phyloP scores from a whole-genome alignment of 2,329 filamentous ascomycete species.

The Apiospora arundinis region DNA sequence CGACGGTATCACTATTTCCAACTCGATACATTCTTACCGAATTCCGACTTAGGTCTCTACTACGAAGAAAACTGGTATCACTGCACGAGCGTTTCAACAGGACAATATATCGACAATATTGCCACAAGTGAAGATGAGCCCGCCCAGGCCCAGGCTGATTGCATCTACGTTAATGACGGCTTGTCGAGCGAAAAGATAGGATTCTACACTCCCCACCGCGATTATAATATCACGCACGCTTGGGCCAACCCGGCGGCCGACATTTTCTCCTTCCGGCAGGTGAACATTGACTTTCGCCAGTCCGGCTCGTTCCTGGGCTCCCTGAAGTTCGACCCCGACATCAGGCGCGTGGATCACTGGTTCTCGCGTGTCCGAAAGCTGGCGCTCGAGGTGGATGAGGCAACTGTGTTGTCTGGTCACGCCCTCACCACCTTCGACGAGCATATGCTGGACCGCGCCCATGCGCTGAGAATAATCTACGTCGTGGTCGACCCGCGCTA shows the following conservation, averaged over 20 bases:
- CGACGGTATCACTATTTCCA: neutral
- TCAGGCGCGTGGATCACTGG: neutral
- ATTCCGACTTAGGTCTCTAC: too few relatives aligned
- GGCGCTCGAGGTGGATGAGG: neutral
- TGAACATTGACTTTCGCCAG: rapidly evolving
- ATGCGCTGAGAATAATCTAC: neutral
- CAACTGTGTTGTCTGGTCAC: neutral
- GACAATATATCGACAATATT: too few relatives aligned
- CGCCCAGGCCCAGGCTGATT: neutral
- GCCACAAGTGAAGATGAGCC: neutral
- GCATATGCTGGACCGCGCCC: neutral
- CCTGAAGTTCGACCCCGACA: neutral
- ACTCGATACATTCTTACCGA: too few relatives aligned
- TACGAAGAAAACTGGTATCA: neutral
- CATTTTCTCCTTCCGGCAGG: neutral
- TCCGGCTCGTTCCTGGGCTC: neutral
- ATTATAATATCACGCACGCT: too few relatives aligned
- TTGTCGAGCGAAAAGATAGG: neutral
- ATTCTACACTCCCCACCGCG: too few relatives aligned
- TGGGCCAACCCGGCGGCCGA: neutral
- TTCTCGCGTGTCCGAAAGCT: neutral
- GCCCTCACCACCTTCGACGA: neutral
- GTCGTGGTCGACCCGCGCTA: neutral
- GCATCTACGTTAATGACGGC: neutral
- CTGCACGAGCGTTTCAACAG: neutral